Base-by-base conservation (phyloP, 1,284 basidiomycete species). In the Ustilago xerochloae region DNA sequence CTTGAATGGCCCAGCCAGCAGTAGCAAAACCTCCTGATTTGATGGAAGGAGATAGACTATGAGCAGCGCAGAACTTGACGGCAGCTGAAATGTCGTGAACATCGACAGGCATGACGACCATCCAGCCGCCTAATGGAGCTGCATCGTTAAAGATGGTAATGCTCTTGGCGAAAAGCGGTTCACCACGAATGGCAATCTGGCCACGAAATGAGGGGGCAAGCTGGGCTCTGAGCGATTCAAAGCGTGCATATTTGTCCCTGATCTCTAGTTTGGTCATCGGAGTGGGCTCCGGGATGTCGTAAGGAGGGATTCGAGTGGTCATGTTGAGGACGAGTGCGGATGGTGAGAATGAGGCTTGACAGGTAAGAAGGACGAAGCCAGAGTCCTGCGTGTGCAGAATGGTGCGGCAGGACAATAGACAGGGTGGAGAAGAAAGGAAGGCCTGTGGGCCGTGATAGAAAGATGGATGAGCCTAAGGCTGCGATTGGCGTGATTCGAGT, bases 1-100 rank as follows among this genome's bases (percentile, higher is more conserved):
- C 93, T 32, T 90, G 90, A 54, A 94, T 89, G 13, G 92, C 89
- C 91, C 92, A 93, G 3, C 93, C 93, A 10, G 91, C 92, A 3
- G 92, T 94, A 7, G 92, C 93, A 81, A 91, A 94, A 0, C 93
- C 93, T 16, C 93, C 93, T 0, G 92, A 91, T 83, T 92, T 93
- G 78, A 93, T 87, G n/a, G 92, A 93, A 6, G 90, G 88, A n/a
- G 90, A 90, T 4, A 94, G 85, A 0, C 84, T 82, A 77, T 93
- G 87, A 54, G 88, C 88, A 18, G 80, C 83, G 80, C 93, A 94
- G 84, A 94, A 79, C 46, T 78, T 75, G 75, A 81, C 65, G 10
- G 67, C 49, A 24, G 58, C 61, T 1, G 70, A 71, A n/a, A 79
- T 53, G 36, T 78, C 75, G 26, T 54, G 39, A 2, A 74, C 63